These are phyloP conservation scores for Syncephalis plumigaleata DNA, from an alignment of 371 early-diverging fungal genomes.

Conservation along the genomic window DNA sequence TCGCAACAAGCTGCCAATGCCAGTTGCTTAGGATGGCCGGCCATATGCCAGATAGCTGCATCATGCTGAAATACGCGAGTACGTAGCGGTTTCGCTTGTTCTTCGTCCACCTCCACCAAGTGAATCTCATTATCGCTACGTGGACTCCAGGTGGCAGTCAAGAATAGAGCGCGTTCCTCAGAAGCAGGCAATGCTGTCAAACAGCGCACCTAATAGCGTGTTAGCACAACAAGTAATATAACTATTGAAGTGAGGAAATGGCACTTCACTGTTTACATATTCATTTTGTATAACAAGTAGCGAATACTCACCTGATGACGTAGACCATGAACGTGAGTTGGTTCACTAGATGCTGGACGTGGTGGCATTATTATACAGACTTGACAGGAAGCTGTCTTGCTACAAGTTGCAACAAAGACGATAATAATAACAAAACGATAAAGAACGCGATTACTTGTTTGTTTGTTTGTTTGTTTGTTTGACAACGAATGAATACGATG, in stretches of 20 bases:
- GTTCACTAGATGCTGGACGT: too few relatives aligned
- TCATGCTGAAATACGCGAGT: constrained; percentile 11
- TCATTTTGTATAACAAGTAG: too few relatives aligned
- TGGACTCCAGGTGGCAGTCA: constrained; percentile 52
- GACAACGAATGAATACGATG: too few relatives aligned
- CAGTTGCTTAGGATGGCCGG: constrained; percentile 35
- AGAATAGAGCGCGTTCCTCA: constrained; percentile 45
- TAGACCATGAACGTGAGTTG: constrained; percentile 22
- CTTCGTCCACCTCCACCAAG: constrained; percentile 10
- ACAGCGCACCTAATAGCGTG: constrained; percentile 35
- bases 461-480: too few relatives aligned
- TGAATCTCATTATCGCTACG: constrained; percentile 30
- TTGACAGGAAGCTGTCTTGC: too few relatives aligned
- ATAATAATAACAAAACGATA: too few relatives aligned
- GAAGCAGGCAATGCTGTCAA: constrained; percentile 39
- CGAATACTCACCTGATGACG: constrained; percentile 34
- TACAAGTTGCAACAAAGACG: too few relatives aligned
- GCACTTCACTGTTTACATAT: too few relatives aligned
- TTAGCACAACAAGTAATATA: neutral
- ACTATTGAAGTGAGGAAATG: too few relatives aligned
- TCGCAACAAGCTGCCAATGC: constrained; percentile 43
- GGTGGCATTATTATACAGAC: too few relatives aligned
- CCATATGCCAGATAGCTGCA: constrained; percentile 54
- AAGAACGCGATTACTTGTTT: too few relatives aligned
- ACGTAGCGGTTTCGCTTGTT: neutral